Evolutionary conservation across 108 stramenopile genomes (phyloP).

Genomic region (Parmales sp.): DNA sequence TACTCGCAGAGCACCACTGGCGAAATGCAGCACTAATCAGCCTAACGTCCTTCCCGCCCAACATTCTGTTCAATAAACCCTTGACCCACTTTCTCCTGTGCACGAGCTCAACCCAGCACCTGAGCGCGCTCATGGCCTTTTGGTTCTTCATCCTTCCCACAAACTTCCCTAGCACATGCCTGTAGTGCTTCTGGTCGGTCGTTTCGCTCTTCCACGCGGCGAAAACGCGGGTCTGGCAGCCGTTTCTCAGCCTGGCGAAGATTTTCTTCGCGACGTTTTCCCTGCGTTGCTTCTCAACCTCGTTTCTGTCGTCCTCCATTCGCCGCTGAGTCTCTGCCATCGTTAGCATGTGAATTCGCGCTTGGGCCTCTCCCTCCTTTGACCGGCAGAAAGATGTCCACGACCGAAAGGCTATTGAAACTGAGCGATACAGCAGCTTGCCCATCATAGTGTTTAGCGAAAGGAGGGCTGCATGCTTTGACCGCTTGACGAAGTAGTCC

Average conservation of each 20-base stretch:
- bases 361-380: not conserved
- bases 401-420: not conserved
- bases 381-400: not conserved
- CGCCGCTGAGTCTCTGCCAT: not conserved
- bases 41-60: conserved; percentile 9
- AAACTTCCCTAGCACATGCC: not conserved
- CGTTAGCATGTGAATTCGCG: conserved; percentile 6
- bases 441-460: not conserved
- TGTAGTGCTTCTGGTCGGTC: not conserved
- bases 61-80: not conserved
- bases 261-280: not conserved
- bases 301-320: not conserved
- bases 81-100: not conserved
- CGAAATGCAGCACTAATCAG: not conserved
- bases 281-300: not conserved
- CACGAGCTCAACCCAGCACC: conserved; percentile 4
- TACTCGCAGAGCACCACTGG: not conserved
- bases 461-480: conserved; percentile 4
- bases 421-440: not conserved
- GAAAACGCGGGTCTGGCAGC: not conserved
- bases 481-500: conserved; percentile 9
- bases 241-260: not conserved
- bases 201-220: not conserved
- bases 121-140: not conserved
- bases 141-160: not conserved